A percentile compares a stretch with the other conserved stretches of the same genome.
Evolutionary conservation across 768 basidiomycete species (phyloP).

Genomic region (Lentinula boryana): DNA sequence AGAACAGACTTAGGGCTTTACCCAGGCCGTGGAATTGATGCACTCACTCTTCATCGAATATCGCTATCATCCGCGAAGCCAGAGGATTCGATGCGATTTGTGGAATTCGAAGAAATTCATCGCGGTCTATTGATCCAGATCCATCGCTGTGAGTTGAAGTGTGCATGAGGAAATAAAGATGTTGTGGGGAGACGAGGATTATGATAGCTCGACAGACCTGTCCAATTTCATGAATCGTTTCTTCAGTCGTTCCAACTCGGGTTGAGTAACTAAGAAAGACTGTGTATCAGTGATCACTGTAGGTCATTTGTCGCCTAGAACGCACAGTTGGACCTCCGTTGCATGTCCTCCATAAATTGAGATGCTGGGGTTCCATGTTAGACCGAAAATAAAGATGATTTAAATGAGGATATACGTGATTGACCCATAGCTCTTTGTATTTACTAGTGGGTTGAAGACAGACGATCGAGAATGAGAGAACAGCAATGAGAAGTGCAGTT

Average conservation of each 20-base stretch:
- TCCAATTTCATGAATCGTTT: constrained; percentile 99
- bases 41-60: constrained; percentile 98
- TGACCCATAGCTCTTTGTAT: constrained; percentile 58
- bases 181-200: background rate
- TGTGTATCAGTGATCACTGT: constrained; percentile 10
- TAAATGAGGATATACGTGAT: constrained; percentile 58
- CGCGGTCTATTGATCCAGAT: constrained; percentile 95
- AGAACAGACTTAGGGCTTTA: too few relatives aligned
- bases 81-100: constrained; percentile 98
- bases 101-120: constrained; percentile 98
- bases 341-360: constrained; percentile 98
- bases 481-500: background rate
- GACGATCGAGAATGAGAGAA: background rate
- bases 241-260: constrained; percentile 92
- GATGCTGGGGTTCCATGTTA: constrained; percentile 45
- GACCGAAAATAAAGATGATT: background rate
- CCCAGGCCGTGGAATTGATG: background rate
- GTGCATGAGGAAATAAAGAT: background rate
- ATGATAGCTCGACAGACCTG: constrained; percentile 42
- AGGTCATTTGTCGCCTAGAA: constrained; percentile 12
- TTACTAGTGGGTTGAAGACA: background rate
- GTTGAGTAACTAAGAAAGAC: constrained; percentile 70
- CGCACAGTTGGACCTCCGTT: constrained; percentile 95
- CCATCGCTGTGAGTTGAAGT: constrained; percentile 59
- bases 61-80: constrained; percentile 97